A percentile compares a stretch with the other conserved stretches of the same genome.
Conservation (phyloP, 805 yeast species). For the Metschnikowia borealis region DNA sequence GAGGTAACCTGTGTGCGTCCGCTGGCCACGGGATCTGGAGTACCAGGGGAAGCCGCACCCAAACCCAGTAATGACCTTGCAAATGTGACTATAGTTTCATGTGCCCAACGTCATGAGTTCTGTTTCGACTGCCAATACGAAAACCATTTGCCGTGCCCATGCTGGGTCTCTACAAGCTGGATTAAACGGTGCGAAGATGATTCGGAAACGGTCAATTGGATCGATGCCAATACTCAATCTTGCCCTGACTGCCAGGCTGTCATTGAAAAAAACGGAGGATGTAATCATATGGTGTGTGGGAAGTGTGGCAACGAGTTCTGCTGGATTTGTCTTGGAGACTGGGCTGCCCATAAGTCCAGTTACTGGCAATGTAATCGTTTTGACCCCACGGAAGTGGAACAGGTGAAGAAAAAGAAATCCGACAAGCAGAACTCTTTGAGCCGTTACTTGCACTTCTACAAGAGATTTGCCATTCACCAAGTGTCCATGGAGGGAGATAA, state of each 20-base stretch:
- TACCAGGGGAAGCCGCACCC: not conserved
- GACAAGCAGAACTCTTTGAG: constrained; percentile 48
- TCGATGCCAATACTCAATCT: constrained; percentile 73
- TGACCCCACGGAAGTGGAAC: constrained; percentile 31
- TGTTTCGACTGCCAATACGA: constrained; percentile 75
- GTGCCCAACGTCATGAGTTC: constrained; percentile 64
- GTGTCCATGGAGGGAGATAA: constrained; percentile 70
- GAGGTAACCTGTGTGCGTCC: constrained; percentile 15
- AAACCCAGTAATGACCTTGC: constrained; percentile 9
- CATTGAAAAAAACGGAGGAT: constrained; percentile 94
- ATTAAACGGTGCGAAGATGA: constrained; percentile 76
- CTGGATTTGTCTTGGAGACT: constrained; percentile 82
- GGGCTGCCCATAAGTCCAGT: constrained; percentile 65
- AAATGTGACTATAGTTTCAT: constrained; percentile 63
- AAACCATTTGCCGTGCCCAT: constrained; percentile 83
- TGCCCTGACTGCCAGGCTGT: constrained; percentile 79
- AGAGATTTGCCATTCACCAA: constrained; percentile 72
- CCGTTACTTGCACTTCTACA: constrained; percentile 71
- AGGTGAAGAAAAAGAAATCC: constrained; percentile 39
- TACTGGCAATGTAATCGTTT: constrained; percentile 67
- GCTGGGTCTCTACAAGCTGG: constrained; percentile 69
- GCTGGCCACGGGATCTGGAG: not conserved
- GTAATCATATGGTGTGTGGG: constrained; percentile 91
- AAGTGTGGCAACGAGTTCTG: constrained; percentile 80
- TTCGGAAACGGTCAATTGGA: constrained; percentile 85